Conservation (phyloP, 2,329 filamentous ascomycete genomes). For the Paraconiothyrium sp. region DNA sequence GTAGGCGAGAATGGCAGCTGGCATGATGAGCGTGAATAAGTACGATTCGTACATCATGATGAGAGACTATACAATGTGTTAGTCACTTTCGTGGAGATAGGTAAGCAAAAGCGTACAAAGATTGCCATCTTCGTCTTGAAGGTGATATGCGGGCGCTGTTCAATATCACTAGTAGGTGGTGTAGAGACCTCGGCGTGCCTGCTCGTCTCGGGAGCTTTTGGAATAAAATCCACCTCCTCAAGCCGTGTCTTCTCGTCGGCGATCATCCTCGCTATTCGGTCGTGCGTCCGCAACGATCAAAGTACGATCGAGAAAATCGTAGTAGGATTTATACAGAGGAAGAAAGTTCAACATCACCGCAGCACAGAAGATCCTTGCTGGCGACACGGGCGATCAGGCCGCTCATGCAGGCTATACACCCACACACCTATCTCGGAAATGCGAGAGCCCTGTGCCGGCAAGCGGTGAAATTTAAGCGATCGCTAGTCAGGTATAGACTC, state of each 20-base stretch:
- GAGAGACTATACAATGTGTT: conserved; percentile 23
- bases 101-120: conserved; percentile 15
- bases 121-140: conserved; percentile 29
- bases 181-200: conserved; percentile 4
- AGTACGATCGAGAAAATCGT: not conserved
- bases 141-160: conserved; percentile 17
- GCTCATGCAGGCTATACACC: not conserved
- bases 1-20: conserved; percentile 44
- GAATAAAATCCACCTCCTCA: conserved; percentile 7
- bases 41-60: conserved; percentile 35
- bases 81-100: not conserved
- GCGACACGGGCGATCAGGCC: not conserved
- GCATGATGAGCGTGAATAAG: conserved; percentile 50
- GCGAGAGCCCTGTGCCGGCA: not conserved
- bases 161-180: not conserved
- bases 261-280: not conserved
- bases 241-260: conserved; percentile 6
- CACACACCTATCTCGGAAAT: not conserved
- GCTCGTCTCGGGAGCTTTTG: conserved; percentile 9
- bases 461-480: not conserved
- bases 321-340: not conserved
- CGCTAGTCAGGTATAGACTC: not conserved
- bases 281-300: not conserved
- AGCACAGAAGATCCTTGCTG: not conserved
- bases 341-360: not conserved